A percentile compares a stretch with the other conserved stretches of the same genome.
These are phyloP conservation scores for Sporothrix schenckii DNA, from an alignment of 2,329 filamentous ascomycete genomes.

Conservation along the genomic window DNA sequence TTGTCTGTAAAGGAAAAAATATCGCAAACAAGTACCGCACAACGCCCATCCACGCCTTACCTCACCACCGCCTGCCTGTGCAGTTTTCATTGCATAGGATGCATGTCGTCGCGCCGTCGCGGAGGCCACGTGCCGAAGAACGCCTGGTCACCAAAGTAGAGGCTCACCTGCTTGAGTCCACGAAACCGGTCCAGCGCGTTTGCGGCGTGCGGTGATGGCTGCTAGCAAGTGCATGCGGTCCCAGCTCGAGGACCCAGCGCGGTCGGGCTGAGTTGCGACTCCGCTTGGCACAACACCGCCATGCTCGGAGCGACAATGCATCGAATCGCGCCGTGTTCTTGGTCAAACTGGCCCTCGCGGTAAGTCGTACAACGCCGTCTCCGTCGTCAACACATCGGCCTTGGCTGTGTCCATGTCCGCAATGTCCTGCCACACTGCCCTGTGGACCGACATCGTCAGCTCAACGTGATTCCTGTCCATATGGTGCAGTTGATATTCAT, in stretches of 20 bases:
- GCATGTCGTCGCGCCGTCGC: constrained; percentile 35
- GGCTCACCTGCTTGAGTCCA: constrained; percentile 43
- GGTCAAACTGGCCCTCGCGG: constrained; percentile 35
- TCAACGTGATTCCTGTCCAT: constrained; percentile 39
- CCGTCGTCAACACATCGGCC: constrained; percentile 32
- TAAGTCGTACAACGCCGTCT: constrained; percentile 36
- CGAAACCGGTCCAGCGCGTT: constrained; percentile 44
- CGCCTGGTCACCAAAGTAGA: constrained; percentile 38
- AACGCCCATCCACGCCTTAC: not conserved
- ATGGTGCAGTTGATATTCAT: constrained; percentile 36
- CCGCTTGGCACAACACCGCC: constrained; percentile 28
- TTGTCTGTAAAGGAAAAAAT: not conserved
- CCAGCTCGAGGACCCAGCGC: constrained; percentile 40
- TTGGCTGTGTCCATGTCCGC: constrained; percentile 30
- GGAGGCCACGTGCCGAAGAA: constrained; percentile 37
- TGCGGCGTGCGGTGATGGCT: constrained; percentile 41
- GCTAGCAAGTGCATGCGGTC: constrained; percentile 44
- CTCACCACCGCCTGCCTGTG: constrained; percentile 23
- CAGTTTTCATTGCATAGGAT: constrained; percentile 35
- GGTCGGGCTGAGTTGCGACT: constrained; percentile 34
- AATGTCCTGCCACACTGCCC: constrained; percentile 35
- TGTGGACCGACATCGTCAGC: constrained; percentile 37
- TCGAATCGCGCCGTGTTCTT: constrained; percentile 35
- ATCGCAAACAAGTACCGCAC: not conserved
- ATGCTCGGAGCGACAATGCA: constrained; percentile 37